phyloP scores from a whole-genome alignment of 2,329 filamentous ascomycete species.

The Colletotrichum tamarilloi region DNA sequence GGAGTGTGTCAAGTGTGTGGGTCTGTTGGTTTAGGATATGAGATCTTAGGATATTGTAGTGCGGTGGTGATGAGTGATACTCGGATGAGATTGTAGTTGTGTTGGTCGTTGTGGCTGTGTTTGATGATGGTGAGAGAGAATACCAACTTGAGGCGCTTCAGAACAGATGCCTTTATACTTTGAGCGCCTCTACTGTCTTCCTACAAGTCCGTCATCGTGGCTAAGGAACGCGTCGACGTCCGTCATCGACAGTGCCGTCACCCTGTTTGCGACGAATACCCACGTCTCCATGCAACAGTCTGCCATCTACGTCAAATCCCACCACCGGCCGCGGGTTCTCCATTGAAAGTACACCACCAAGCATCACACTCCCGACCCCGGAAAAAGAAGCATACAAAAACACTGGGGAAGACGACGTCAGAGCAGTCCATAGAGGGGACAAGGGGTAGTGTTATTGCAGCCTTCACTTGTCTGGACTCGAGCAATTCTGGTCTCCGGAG shows the following conservation, averaged over 20 bases:
- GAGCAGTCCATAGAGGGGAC: background rate
- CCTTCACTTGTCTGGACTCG: background rate
- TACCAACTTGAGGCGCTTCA: background rate
- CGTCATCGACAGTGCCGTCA: background rate
- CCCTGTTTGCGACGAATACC: background rate
- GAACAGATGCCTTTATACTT: constrained; percentile 5
- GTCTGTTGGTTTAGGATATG: too few relatives aligned
- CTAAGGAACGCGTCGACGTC: constrained; percentile 2
- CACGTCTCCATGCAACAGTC: background rate
- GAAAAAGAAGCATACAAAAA: background rate
- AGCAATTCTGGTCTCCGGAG: background rate
- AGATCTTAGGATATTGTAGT: background rate
- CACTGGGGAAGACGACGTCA: background rate
- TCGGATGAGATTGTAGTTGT: background rate
- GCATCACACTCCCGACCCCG: background rate
- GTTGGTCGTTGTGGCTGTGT: background rate
- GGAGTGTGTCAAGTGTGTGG: too few relatives aligned
- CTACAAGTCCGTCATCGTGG: background rate
- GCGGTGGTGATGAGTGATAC: background rate
- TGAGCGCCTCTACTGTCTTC: too few relatives aligned
- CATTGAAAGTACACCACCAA: constrained; percentile 11
- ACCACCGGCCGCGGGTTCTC: background rate
- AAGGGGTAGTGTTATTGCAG: background rate
- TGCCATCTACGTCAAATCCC: constrained; percentile 23
- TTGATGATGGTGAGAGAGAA: background rate